Percentiles rank a stretch among this genome's conserved stretches.
Evolutionary conservation across 352 stramenopile genomes (phyloP).

Genomic region (Phytopythium boreale): DNA sequence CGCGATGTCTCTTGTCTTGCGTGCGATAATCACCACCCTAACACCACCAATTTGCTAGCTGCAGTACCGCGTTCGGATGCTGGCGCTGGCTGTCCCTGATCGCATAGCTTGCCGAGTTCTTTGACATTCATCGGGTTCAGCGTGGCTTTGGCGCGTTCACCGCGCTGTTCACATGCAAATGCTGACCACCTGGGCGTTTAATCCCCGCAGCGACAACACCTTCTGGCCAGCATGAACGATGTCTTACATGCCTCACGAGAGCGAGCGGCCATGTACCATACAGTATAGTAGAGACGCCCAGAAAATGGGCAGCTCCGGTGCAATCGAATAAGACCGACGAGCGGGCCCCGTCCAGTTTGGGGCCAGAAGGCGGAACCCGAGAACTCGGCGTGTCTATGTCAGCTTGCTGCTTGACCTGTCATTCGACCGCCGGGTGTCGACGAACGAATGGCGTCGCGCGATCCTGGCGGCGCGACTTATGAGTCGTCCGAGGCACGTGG

Average conservation of each 20-base stretch:
- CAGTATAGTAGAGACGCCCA: too few species aligned
- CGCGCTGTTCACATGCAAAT: neutral
- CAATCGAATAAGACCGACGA: neutral
- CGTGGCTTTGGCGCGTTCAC: too few species aligned
- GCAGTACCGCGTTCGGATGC: too few species aligned
- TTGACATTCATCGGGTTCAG: too few species aligned
- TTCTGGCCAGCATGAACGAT: neutral
- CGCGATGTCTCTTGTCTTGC: too few species aligned
- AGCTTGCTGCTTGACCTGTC: neutral
- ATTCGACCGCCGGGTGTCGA: neutral
- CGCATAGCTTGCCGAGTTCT: too few species aligned
- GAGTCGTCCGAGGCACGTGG: conserved; percentile 5
- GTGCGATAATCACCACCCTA: too few species aligned
- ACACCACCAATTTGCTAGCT: too few species aligned
- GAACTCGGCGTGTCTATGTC: neutral
- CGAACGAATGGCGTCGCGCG: neutral
- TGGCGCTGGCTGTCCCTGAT: too few species aligned
- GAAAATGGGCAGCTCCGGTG: neutral
- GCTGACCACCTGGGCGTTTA: neutral
- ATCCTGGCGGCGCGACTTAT: neutral
- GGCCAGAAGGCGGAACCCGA: neutral
- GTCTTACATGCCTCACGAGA: too few species aligned
- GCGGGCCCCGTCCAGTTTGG: neutral
- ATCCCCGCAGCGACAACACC: neutral
- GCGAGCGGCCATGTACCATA: too few species aligned